phyloP scores from a whole-genome alignment of 495 filamentous ascomycete species.

The Achaetomiella virescens region DNA sequence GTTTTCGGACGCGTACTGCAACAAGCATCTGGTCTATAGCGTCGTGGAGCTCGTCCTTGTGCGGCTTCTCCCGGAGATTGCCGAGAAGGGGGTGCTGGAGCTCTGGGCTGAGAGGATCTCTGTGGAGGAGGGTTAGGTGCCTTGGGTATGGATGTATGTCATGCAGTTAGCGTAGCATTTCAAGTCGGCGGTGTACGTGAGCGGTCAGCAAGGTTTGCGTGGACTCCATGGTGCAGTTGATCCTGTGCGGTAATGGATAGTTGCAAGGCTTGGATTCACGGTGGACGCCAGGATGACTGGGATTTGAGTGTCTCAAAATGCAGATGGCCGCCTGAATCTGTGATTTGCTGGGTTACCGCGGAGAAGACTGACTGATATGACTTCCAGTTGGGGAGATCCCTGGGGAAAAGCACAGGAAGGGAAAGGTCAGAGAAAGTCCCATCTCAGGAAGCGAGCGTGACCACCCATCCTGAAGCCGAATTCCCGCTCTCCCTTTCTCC shows the following conservation, averaged over 20 bases:
- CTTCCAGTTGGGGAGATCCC: no score
- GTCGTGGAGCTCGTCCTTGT: slow-evolving; percentile 73
- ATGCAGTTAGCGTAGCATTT: background rate
- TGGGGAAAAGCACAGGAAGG: background rate
- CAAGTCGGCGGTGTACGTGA: no score
- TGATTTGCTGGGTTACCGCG: slow-evolving; percentile 8
- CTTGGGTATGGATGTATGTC: no score
- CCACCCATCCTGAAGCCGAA: background rate
- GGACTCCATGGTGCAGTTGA: no score
- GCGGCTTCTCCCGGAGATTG: slow-evolving; percentile 76
- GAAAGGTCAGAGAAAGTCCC: background rate
- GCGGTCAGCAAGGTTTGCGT: no score
- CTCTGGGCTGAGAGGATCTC: slow-evolving; percentile 66
- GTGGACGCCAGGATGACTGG: background rate
- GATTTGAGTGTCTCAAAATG: slow-evolving; percentile 1
- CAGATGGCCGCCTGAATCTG: slow-evolving; percentile 3
- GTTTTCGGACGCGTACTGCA: slow-evolving; percentile 76
- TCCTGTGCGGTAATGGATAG: no score
- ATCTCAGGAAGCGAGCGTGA: background rate
- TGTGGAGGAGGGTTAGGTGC: slow-evolving; percentile 17
- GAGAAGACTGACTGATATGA: background rate
- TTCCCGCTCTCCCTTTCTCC: background rate
- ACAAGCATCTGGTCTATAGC: slow-evolving; percentile 79
- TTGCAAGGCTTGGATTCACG: background rate
- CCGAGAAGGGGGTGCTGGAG: slow-evolving; percentile 63